These are phyloP conservation scores for Fusarium papillatum DNA, from an alignment of 2,329 filamentous ascomycete genomes.

Conservation along the genomic window DNA sequence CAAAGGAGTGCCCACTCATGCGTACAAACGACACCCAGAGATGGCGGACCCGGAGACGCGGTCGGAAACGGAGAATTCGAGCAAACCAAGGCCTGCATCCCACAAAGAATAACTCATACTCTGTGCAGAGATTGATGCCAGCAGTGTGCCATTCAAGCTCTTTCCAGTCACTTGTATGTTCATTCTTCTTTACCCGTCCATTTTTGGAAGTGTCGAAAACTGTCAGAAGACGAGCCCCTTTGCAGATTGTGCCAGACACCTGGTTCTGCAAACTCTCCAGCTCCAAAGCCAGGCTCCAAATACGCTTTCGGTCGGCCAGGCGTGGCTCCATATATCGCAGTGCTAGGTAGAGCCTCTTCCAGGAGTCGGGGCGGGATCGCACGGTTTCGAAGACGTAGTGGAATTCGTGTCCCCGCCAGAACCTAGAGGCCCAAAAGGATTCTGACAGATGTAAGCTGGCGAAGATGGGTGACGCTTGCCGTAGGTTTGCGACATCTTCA, in stretches of 20 bases:
- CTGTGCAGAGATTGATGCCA: neutral
- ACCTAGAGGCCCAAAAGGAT: conserved; percentile 26
- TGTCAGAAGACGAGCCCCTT: neutral
- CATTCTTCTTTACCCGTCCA: neutral
- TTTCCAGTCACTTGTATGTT: neutral
- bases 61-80: neutral
- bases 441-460: conserved; percentile 9
- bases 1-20: neutral
- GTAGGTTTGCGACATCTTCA: neutral
- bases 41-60: neutral
- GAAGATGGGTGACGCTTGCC: conserved; percentile 5
- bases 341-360: conserved; percentile 10
- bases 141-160: neutral
- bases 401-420: conserved; percentile 21
- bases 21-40: conserved; percentile 21
- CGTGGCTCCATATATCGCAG: neutral
- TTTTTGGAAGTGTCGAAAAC: neutral
- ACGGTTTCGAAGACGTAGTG: conserved; percentile 18
- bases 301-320: conserved; percentile 12
- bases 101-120: neutral
- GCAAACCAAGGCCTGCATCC: conserved; percentile 6
- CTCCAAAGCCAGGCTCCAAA: conserved; percentile 8
- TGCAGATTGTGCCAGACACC: neutral
- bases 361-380: conserved; percentile 11
- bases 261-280: conserved; percentile 7